Conservation (phyloP, 2,329 filamentous ascomycete species). For the Paecilomyces fulvus region DNA sequence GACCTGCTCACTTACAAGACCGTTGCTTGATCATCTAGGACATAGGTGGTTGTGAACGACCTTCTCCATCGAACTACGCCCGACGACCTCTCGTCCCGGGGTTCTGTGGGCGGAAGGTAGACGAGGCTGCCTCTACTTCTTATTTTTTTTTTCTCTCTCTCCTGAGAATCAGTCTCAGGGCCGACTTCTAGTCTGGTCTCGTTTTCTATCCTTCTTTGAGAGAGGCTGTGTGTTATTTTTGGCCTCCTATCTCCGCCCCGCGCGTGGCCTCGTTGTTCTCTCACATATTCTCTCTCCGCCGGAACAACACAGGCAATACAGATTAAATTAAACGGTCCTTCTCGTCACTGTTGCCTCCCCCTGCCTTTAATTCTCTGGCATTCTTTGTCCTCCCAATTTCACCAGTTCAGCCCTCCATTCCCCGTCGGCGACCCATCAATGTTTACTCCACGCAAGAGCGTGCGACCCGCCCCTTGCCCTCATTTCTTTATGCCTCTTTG, state of each 20-base stretch:
- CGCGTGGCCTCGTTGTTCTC: not conserved
- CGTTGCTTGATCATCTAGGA: not conserved
- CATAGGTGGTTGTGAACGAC: not conserved
- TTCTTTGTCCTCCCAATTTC: conserved; percentile 3
- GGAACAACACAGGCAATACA: not conserved
- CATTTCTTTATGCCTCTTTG: conserved; percentile 7
- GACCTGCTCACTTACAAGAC: not conserved
- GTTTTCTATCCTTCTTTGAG: not conserved
- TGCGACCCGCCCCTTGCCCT: conserved; percentile 8
- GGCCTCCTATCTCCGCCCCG: not conserved
- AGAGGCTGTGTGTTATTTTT: not conserved
- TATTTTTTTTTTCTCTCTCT: not conserved
- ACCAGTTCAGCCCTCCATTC: conserved; percentile 4
- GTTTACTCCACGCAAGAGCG: conserved; percentile 13
- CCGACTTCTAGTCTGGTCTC: not conserved
- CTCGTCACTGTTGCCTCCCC: not conserved
- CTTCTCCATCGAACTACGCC: not conserved
- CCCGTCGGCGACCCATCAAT: conserved; percentile 12
- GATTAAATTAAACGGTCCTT: not conserved
- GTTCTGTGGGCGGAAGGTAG: not conserved
- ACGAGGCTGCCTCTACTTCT: not conserved
- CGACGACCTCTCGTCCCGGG: not conserved
- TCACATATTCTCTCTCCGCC: not conserved
- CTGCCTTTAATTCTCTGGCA: conserved; percentile 2
- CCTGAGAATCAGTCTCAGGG: not conserved